Conservation (phyloP, 2,329 filamentous ascomycete species). For the Saccharata proteae region DNA sequence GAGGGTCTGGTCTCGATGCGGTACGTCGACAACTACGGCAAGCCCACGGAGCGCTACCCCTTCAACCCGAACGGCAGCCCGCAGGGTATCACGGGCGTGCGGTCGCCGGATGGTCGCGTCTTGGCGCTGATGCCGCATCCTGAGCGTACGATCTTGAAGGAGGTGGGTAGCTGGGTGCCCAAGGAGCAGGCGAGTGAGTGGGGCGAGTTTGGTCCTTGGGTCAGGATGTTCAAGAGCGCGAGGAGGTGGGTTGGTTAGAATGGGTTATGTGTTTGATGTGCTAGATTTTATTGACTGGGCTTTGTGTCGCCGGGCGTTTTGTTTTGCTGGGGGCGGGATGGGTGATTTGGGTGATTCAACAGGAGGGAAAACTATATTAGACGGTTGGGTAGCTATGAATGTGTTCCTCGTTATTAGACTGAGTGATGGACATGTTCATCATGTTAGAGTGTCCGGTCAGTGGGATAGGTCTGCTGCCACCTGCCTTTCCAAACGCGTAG, state of each 20-base stretch:
- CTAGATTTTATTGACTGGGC: no score
- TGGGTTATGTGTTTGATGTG: no score
- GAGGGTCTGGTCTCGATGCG: constrained; percentile 63
- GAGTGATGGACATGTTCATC: no score
- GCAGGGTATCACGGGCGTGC: constrained; percentile 66
- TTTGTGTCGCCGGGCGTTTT: no score
- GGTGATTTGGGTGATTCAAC: no score
- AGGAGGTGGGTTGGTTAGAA: constrained; percentile 74
- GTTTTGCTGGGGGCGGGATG: no score
- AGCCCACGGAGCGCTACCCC: constrained; percentile 71
- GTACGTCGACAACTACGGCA: constrained; percentile 72
- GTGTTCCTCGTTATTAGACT: no score
- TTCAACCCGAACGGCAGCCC: constrained; percentile 83
- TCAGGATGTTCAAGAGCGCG: constrained; percentile 74
- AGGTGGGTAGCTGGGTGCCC: constrained; percentile 65
- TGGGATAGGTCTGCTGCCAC: no score
- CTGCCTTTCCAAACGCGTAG: no score
- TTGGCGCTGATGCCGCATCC: constrained; percentile 90
- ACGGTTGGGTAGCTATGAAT: no score
- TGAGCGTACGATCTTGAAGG: constrained; percentile 74
- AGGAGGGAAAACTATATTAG: no score
- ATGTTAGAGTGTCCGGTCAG: no score
- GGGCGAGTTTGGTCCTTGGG: constrained; percentile 78
- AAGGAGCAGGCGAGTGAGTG: constrained; percentile 45
- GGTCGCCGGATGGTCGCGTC: constrained; percentile 65